A percentile compares a stretch with the other conserved stretches of the same genome.
phyloP scores from a whole-genome alignment of 176 grass and related monocot genomes.

The Microstegium vimineum region DNA sequence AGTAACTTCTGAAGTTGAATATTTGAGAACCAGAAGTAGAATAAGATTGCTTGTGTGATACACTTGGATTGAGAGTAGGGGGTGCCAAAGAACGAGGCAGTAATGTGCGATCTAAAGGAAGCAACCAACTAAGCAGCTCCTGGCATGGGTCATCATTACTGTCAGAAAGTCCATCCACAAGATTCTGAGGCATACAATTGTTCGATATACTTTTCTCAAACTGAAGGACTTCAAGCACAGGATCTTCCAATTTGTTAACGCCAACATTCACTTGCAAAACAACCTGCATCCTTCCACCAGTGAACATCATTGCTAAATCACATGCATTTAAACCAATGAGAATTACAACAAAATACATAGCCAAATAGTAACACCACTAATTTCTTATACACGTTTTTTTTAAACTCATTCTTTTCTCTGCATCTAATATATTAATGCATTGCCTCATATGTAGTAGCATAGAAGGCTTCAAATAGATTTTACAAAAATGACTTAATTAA shows the following conservation, averaged over 20 bases:
- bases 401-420: neutral
- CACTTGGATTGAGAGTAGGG: slow-evolving; percentile 62
- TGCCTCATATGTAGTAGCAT: neutral
- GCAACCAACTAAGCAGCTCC: slow-evolving; percentile 87
- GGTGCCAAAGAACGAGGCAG: slow-evolving; percentile 66
- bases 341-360: slow-evolving; percentile 19
- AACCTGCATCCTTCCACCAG: slow-evolving; percentile 96
- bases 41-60: slow-evolving; percentile 74
- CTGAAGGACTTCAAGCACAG: slow-evolving; percentile 93
- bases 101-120: slow-evolving; percentile 83
- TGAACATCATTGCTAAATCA: slow-evolving; percentile 42
- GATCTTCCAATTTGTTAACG: slow-evolving; percentile 70
- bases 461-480: neutral
- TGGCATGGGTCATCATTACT: slow-evolving; percentile 65
- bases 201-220: slow-evolving; percentile 71
- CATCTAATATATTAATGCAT: neutral
- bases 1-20: slow-evolving; percentile 93
- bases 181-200: slow-evolving; percentile 43
- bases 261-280: slow-evolving; percentile 90
- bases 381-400: neutral
- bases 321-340: slow-evolving; percentile 12
- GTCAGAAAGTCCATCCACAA: slow-evolving; percentile 24
- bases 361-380: neutral
- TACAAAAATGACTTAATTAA: slow-evolving; percentile 8
- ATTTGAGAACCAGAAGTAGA: slow-evolving; percentile 74